Conservation (phyloP, 805 yeast species). For the Candida ovalis region DNA sequence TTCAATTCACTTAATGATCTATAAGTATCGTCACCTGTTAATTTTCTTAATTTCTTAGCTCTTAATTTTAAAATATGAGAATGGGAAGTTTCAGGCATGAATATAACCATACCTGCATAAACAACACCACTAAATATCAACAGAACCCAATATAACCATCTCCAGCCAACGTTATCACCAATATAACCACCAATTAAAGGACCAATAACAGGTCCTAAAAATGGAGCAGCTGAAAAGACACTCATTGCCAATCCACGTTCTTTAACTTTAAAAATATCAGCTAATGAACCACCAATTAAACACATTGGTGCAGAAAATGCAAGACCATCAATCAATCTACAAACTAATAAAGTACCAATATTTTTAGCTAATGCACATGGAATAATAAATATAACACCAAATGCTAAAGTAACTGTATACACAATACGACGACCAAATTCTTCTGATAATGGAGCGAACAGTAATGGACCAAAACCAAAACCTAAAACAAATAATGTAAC, state of each 20-base stretch:
- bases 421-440: constrained; percentile 55
- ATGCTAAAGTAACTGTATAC: constrained; percentile 45
- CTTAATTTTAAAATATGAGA: constrained; percentile 50
- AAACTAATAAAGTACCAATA: constrained; percentile 52
- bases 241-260: constrained; percentile 53
- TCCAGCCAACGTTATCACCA: constrained; percentile 60
- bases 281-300: constrained; percentile 49
- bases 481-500: constrained; percentile 60
- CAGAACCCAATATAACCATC: constrained; percentile 67
- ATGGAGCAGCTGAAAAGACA: constrained; percentile 61
- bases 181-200: constrained; percentile 62
- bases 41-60: constrained; percentile 49
- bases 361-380: constrained; percentile 62
- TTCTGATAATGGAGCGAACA: constrained; percentile 64
- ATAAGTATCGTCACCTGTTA: constrained; percentile 49
- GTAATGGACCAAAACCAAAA: constrained; percentile 60
- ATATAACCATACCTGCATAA: constrained; percentile 34
- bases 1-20: constrained; percentile 47
- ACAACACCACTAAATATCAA: constrained; percentile 51
- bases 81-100: constrained; percentile 62
- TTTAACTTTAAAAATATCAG: constrained; percentile 43
- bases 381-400: constrained; percentile 55
- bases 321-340: constrained; percentile 46
- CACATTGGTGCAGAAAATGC: constrained; percentile 52
- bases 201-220: constrained; percentile 63